phyloP scores from a whole-genome alignment of 2,329 filamentous ascomycete species.

The Colletotrichum tanaceti region DNA sequence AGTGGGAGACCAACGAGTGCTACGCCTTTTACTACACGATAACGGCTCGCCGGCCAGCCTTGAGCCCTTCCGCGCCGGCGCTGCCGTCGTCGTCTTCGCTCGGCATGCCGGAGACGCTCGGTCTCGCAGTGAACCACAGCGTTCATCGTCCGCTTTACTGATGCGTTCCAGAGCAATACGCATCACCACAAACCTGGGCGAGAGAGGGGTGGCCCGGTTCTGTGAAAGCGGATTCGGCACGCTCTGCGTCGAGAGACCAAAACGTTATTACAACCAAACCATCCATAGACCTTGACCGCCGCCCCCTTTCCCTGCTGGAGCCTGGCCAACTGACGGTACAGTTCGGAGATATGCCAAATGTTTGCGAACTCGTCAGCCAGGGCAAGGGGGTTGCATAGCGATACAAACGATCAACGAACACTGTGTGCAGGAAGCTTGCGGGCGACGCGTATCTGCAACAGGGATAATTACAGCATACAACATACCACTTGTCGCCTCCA shows the following conservation, averaged over 20 bases:
- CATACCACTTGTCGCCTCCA: no score
- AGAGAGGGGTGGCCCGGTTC: no score
- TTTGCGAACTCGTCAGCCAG: not conserved
- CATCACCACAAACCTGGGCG: not conserved
- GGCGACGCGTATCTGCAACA: no score
- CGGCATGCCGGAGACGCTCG: not conserved
- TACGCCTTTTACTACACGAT: slow-evolving; percentile 7
- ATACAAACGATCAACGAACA: not conserved
- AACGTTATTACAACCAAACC: no score
- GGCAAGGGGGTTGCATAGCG: no score
- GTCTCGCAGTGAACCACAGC: not conserved
- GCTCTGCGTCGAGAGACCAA: not conserved
- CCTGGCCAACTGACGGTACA: not conserved
- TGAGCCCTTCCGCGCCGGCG: not conserved
- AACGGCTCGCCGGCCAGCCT: not conserved
- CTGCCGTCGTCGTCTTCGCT: not conserved
- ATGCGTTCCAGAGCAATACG: not conserved
- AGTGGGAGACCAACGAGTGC: slow-evolving; percentile 8
- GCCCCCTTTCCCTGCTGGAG: not conserved
- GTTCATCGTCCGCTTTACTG: no score
- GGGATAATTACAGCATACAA: no score
- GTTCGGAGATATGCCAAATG: not conserved
- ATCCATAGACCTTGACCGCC: not conserved
- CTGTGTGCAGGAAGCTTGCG: not conserved
- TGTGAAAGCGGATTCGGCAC: no score